Evolutionary conservation across 768 basidiomycete genomes (phyloP), one percentile per base, ranked within the genome.

Genomic region (Suillus plorans): DNA sequence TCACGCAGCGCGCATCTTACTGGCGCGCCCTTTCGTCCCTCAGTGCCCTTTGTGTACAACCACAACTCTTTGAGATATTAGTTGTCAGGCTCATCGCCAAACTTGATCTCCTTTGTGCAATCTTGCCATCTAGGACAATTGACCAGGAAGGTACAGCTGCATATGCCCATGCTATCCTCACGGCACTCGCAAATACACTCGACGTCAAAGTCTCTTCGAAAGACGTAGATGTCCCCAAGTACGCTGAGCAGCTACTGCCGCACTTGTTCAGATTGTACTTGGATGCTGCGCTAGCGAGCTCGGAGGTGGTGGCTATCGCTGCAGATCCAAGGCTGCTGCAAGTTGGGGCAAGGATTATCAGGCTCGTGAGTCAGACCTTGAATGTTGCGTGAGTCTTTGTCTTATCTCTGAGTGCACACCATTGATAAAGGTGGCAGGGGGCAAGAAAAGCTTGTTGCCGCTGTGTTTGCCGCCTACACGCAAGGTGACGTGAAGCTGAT

Each of bases 121-220:
- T 78, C 6, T 65, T 71, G 0, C 71, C 80, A 6, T 64, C 75
- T 13, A 25, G 62, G 25, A 16, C 67, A 36, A 72, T 72, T 6
- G 86, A 87, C 42, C 44, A 69, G 2, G 91, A 95, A 73, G 83
- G 87, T 14, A 78, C 76, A n/a, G 87, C 92, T 0, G 91, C 94
- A 13, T 99, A 97, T 72, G 89, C 87, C 1, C 93, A 95, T 76
- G 87, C 95, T 37, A 82, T 99, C 39, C 82, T 99, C 58, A 80
- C 84, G 58, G 86, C 90, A 0, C 77, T 99, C 8, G 80, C 82
- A 2, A 83, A 86, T 49, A 87, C 89, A 0, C 74, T 98, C 18
- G 70, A 76, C 12, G 69, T 67, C 20, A 91, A 91, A 74, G 78
- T 82, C 8, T 75, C 79, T 41, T 76, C 71, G 31, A 82, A 81